Evolutionary conservation across 768 basidiomycete genomes (phyloP), one percentile per base, ranked within the genome.

Genomic region (Naganishia friedmannii): DNA sequence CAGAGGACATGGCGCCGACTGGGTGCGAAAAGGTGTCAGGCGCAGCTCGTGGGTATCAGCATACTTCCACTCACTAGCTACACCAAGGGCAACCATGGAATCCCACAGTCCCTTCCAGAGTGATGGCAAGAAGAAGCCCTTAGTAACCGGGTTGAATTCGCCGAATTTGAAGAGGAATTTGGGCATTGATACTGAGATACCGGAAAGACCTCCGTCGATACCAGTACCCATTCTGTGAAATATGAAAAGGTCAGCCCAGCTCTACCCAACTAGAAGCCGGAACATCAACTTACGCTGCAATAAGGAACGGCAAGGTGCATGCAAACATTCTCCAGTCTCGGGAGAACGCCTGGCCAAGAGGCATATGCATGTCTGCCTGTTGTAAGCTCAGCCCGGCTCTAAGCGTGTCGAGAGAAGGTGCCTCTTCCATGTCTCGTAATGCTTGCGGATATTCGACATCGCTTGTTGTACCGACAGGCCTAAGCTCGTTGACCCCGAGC

Each of bases 401-500:
- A 7, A 63, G 39, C 13, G 60, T 45, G 23, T 63, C 60, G 39
- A 45, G 60, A 8, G 70, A 29, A 3, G 70, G 70, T 19, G 70
- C 60, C 7, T 70, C 65, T 19, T 37, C 63, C 70, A 70, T 70
- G 23, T 70, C 53, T 28, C 55, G 63, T 7, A 70, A 54, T 29
- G 70, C 53, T 55, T 70, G 63, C 26, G 70, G 70, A 32, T 70
- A 70, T 56, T 65, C 53, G 4, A 70, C 70, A 48, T 70, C 70
- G 70, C 60, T 63, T 7, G 60, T 63, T 7, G 60, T 34, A 3
- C 10, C 39, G 13, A 29, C 42, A 13, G 60, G 60, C 26, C 23
- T 46, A 13, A 63, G 23, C 2, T 34, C 23, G 13, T 63, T 42
- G 7, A 17, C 60, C 7, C 19, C 42, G 34, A 45, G 23, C 12